Evolutionary conservation across 75 land plant genomes (phyloP).

Genomic region (Cunninghamia lanceolata): DNA sequence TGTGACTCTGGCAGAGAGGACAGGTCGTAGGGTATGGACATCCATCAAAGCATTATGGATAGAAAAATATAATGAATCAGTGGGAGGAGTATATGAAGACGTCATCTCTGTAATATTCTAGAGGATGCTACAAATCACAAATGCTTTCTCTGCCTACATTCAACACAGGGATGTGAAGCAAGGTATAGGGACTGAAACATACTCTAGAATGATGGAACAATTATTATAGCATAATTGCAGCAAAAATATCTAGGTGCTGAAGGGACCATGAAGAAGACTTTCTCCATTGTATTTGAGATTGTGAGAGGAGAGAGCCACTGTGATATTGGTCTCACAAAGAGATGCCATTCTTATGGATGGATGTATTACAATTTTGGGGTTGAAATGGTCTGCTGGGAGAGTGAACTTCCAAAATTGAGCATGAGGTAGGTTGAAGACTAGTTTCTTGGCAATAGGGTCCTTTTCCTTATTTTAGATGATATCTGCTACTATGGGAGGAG

Average conservation of each 20-base stretch:
- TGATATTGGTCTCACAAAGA: too few relatives aligned
- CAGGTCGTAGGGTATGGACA: too few relatives aligned
- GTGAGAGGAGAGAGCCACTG: background rate
- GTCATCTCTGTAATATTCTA: too few relatives aligned
- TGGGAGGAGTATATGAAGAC: too few relatives aligned
- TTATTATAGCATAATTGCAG: background rate
- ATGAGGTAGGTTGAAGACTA: too few relatives aligned
- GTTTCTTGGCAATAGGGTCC: too few relatives aligned
- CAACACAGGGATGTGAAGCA: background rate
- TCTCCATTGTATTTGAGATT: background rate
- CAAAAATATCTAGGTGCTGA: background rate
- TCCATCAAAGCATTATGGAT: too few relatives aligned
- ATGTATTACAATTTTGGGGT: background rate
- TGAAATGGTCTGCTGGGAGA: background rate
- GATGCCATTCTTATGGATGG: background rate
- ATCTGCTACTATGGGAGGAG: too few relatives aligned
- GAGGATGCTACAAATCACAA: background rate
- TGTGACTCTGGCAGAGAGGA: too few relatives aligned
- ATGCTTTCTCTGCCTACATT: background rate
- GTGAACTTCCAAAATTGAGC: background rate
- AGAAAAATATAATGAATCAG: too few relatives aligned
- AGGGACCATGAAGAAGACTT: background rate
- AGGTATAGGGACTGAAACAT: background rate
- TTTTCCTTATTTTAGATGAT: constrained; percentile 79
- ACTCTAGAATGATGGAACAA: background rate